Evolutionary conservation across 192 early-diverging fungal species (phyloP).

Genomic region (Nowakowskiella sp.): DNA sequence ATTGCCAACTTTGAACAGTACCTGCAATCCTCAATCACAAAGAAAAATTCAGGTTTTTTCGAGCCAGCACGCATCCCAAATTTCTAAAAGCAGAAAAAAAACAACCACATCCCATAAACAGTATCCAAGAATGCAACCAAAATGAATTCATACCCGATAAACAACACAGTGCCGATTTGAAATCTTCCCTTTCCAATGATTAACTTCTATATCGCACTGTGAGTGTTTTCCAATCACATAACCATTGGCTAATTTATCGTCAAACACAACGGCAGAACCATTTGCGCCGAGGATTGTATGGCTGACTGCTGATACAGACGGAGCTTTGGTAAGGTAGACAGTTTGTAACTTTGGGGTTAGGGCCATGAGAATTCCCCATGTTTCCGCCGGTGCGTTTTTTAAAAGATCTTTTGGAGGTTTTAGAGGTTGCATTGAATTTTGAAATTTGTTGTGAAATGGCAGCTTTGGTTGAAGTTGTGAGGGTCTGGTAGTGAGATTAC

Average conservation of each 20-base stretch:
- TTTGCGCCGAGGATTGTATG: background rate
- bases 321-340: background rate
- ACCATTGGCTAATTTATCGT: background rate
- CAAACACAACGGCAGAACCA: background rate
- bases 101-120: no score
- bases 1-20: slow-evolving; percentile 1
- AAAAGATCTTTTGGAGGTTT: no score
- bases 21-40: slow-evolving; percentile 27
- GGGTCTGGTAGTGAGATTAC: no score
- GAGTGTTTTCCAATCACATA: slow-evolving; percentile 13
- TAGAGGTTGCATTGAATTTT: no score
- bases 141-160: slow-evolving; percentile 10
- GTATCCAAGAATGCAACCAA: background rate
- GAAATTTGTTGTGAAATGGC: no score
- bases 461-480: no score
- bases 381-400: no score
- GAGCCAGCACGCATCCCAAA: slow-evolving; percentile 1
- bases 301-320: background rate
- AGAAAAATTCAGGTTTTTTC: background rate
- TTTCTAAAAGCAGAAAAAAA: slow-evolving; percentile 17
- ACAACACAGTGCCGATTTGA: slow-evolving; percentile 28
- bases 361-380: slow-evolving; percentile 9
- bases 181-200: slow-evolving; percentile 6
- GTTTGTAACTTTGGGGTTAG: background rate
- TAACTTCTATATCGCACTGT: slow-evolving; percentile 24